A percentile compares a stretch with the other conserved stretches of the same genome.
Evolutionary conservation across 805 yeast genomes (phyloP).

Genomic region (Diddensiella santjacobensis): DNA sequence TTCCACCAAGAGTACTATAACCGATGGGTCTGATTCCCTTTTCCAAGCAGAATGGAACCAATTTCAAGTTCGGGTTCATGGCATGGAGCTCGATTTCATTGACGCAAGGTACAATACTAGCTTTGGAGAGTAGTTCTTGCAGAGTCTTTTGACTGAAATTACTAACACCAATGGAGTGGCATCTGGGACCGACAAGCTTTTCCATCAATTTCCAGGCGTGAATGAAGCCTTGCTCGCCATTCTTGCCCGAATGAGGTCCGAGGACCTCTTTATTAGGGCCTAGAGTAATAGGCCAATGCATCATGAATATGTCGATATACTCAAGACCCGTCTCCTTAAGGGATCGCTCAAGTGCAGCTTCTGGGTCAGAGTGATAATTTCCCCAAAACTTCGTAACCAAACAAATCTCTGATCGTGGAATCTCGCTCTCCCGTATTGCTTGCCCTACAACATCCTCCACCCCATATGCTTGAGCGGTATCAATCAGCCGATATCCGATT

Average conservation of each 20-base stretch:
- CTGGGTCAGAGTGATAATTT: slow-evolving; percentile 52
- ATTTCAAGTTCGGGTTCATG: slow-evolving; percentile 57
- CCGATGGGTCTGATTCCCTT: slow-evolving; percentile 62
- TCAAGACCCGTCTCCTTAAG: slow-evolving; percentile 44
- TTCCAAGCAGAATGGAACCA: slow-evolving; percentile 48
- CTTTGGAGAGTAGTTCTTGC: slow-evolving; percentile 45
- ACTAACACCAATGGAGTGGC: slow-evolving; percentile 70
- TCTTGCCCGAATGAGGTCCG: slow-evolving; percentile 27
- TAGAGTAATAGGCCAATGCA: slow-evolving; percentile 37
- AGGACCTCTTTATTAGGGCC: slow-evolving; percentile 13
- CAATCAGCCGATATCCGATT: slow-evolving; percentile 72
- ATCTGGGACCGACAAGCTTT: slow-evolving; percentile 45
- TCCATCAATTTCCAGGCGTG: slow-evolving; percentile 58
- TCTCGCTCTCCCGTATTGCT: slow-evolving; percentile 46
- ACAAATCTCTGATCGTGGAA: slow-evolving; percentile 50
- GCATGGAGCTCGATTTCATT: slow-evolving; percentile 80
- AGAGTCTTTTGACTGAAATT: slow-evolving; percentile 39
- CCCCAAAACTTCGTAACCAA: slow-evolving; percentile 76
- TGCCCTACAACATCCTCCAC: slow-evolving; percentile 61
- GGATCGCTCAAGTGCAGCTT: slow-evolving; percentile 55
- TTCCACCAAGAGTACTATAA: slow-evolving; percentile 71
- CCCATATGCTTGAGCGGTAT: slow-evolving; percentile 60
- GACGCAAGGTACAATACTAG: slow-evolving; percentile 54
- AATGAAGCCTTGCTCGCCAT: slow-evolving; percentile 33
- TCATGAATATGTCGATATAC: slow-evolving; percentile 67